Conservation (phyloP, 768 basidiomycete genomes). For the Phanerodontia chrysosporium region DNA sequence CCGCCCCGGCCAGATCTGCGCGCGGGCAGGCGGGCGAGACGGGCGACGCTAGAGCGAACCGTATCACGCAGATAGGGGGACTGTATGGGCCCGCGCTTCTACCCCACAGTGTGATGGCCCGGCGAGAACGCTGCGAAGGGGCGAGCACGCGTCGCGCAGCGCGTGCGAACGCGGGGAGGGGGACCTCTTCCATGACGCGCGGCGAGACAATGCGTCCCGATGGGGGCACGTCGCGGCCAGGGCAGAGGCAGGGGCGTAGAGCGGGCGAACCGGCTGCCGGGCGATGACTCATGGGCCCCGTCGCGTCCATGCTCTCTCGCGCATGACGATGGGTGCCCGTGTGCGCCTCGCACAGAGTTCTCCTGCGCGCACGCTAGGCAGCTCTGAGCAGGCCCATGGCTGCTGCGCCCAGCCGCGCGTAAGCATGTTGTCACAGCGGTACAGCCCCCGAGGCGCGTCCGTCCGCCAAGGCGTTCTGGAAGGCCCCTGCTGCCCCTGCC, state of each 20-base stretch:
- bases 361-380: no score
- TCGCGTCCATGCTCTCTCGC: not conserved
- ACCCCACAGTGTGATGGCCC: constrained; percentile 12
- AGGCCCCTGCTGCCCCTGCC: not conserved
- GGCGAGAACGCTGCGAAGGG: not conserved
- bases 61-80: constrained; percentile 2
- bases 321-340: not conserved
- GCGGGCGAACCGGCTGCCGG: constrained; percentile 8
- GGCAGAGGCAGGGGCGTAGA: constrained; percentile 2
- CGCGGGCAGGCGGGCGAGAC: not conserved
- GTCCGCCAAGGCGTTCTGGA: not conserved
- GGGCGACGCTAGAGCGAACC: not conserved
- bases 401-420: no score
- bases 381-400: no score
- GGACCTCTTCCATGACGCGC: not conserved
- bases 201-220: constrained; percentile 3
- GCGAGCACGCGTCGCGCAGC: no score
- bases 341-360: no score
- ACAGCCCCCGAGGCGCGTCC: not conserved
- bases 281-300: not conserved
- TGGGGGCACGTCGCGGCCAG: not conserved
- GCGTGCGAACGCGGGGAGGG: constrained; percentile 2
- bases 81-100: constrained; percentile 5
- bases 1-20: constrained; percentile 3
- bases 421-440: not conserved